A percentile compares a stretch with the other conserved stretches of the same genome.
These are phyloP conservation scores for Fremontodendron californicum DNA, from an alignment of 345 rosid genomes.

Conservation along the genomic window DNA sequence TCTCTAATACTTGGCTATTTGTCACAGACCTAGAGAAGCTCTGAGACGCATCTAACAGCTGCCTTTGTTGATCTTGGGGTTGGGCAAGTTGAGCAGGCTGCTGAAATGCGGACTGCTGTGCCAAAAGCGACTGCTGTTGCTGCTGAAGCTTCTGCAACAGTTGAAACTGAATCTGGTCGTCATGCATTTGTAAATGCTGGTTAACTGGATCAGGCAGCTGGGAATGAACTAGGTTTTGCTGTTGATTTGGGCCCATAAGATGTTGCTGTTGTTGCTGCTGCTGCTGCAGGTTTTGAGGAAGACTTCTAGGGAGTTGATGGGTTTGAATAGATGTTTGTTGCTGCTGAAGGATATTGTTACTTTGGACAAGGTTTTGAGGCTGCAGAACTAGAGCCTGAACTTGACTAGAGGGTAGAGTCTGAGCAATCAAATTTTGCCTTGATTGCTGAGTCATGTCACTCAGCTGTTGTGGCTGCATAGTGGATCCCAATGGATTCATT, in stretches of 20 bases:
- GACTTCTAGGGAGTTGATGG: slow-evolving; percentile 41
- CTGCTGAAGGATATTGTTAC: slow-evolving; percentile 27
- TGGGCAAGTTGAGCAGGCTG: slow-evolving; percentile 41
- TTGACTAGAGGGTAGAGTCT: slow-evolving; percentile 37
- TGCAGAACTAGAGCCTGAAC: slow-evolving; percentile 47
- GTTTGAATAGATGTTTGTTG: slow-evolving; percentile 43
- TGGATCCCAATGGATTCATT: neutral
- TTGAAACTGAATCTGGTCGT: slow-evolving; percentile 59
- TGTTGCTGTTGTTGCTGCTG: slow-evolving; percentile 46
- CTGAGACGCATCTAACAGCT: slow-evolving; percentile 46
- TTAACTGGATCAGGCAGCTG: slow-evolving; percentile 44
- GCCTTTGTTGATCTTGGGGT: slow-evolving; percentile 54
- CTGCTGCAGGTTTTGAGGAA: slow-evolving; percentile 53
- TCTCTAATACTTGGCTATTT: slow-evolving; percentile 40
- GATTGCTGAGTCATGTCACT: slow-evolving; percentile 44
- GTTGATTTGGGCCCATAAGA: slow-evolving; percentile 42
- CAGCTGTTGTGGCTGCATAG: slow-evolving; percentile 17
- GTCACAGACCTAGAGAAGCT: slow-evolving; percentile 43
- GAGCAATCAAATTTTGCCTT: slow-evolving; percentile 44
- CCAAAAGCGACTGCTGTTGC: slow-evolving; percentile 48
- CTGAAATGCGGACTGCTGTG: slow-evolving; percentile 44
- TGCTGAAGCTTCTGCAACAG: slow-evolving; percentile 76
- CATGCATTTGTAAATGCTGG: slow-evolving; percentile 44
- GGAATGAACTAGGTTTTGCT: slow-evolving; percentile 33
- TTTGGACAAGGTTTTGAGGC: slow-evolving; percentile 42